Base-by-base conservation (phyloP, 331 rosid genomes). In the Dryas integrifolia region DNA sequence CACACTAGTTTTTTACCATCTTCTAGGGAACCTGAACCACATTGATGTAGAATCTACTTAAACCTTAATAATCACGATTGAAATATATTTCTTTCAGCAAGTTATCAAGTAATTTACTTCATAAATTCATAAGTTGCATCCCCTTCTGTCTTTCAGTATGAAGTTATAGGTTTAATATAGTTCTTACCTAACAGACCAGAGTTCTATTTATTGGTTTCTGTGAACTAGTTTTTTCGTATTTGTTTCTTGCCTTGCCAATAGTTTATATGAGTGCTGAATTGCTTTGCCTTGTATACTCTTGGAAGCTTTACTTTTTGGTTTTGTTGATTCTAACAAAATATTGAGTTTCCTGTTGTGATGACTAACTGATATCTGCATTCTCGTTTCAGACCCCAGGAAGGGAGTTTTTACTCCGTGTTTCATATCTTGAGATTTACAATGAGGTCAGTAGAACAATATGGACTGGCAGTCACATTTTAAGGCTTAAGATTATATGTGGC, bases 351-450 rank as follows among this genome's bases (percentile, higher is more conserved):
- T 39, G 30, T 11, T 58, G 40, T 51, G 26, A 60, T 63, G 51
- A 60, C 81, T 80, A 51, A 84, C 58, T 16, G 41, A 30, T 38
- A 35, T 64, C 15, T 73, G 48, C 47, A 52, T 60, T 68, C 75
- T 73, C 43, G 4, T 76, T 85, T 84, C 91, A 95, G 99, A 92
- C 99, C 72, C 99, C 99, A 53, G 99, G 98, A 80, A 87, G 98
- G 66, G 99, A 95, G 81, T 95, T 95, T 89, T 80, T 95, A 82
- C 96, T 95, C 39, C 94, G 99, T 10, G 98, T 95, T 53, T 95
- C 99, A 52, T 95, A 92, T 79, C 88, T 95, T 70, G 99, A 95
- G 86, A 95, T 95, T 79, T 95, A 95, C 79, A 95, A 95, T 44
- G 99, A 95, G 97, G 99, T 95, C 64, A 77, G 82, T 76, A 41